These are phyloP conservation scores for Paraphysoderma sedebokerense DNA, from an alignment of 371 early-diverging fungal genomes.

Conservation along the genomic window DNA sequence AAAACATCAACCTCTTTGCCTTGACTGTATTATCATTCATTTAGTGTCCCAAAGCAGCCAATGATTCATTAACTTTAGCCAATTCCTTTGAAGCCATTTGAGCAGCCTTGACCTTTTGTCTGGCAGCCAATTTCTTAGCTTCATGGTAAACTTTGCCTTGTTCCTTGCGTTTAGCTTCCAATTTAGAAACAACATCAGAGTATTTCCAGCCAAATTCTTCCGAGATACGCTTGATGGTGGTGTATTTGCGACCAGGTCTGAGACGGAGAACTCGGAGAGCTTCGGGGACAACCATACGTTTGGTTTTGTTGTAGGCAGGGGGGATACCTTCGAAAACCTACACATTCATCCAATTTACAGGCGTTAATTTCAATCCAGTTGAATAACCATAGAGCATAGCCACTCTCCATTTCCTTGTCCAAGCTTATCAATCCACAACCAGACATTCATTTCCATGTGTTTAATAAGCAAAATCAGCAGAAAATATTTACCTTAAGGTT, in stretches of 20 bases:
- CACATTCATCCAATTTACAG: too few relatives aligned
- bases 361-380: too few relatives aligned
- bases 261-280: constrained; percentile 94
- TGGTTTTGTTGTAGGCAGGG: constrained; percentile 87
- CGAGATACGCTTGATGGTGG: constrained; percentile 84
- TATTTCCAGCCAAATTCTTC: constrained; percentile 99
- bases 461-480: background rate
- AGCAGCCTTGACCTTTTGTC: constrained; percentile 34
- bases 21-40: too few relatives aligned
- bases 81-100: too few relatives aligned
- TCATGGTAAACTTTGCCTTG: constrained; percentile 81
- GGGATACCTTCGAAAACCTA: constrained; percentile 96
- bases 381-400: too few relatives aligned
- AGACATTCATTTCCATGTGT: too few relatives aligned
- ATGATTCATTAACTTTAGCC: too few relatives aligned
- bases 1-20: too few relatives aligned
- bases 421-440: too few relatives aligned
- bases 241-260: constrained; percentile 94
- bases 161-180: constrained; percentile 96
- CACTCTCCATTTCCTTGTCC: too few relatives aligned
- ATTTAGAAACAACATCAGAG: constrained; percentile 82
- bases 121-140: constrained; percentile 62
- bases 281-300: constrained; percentile 93
- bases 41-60: too few relatives aligned
- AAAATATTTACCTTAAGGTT: constrained; percentile 54